Evolutionary conservation across 73 alveolate species (phyloP), one percentile per base, ranked within the genome.

Genomic region (Paramecium bursaria): DNA sequence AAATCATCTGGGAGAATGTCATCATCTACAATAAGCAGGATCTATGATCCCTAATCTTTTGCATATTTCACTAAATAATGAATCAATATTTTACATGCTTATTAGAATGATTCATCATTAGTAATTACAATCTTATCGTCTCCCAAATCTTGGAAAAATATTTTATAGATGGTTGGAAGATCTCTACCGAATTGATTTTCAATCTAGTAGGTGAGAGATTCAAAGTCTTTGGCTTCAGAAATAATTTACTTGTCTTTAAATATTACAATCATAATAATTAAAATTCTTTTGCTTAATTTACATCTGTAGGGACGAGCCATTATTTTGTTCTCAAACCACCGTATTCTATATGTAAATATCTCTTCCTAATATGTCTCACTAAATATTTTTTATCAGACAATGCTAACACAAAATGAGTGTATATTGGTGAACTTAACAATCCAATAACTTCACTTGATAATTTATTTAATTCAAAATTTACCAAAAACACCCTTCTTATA

Each of bases 291-390:
- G n/a, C n/a, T n/a, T n/a, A n/a, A n/a, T n/a, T n/a, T n/a, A n/a
- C n/a, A n/a, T n/a, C n/a, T n/a, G n/a, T n/a, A n/a, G n/a, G n/a
- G n/a, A n/a, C n/a, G n/a, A n/a, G n/a, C n/a, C n/a, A n/a, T n/a
- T n/a, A n/a, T n/a, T n/a, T n/a, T n/a, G n/a, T n/a, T n/a, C n/a
- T 15, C 82, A 30, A 30, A 0, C 82, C 82, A 39, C 82, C 82
- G 44, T 67, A 67, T 1, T 67, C 82, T 67, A 21, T 67, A 2
- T 53, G 22, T 2, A 67, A 26, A 15, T 31, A 35, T 67, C 60
- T 39, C 44, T 67, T 67, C 23, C 27, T 67, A 2, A 67, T 47
- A 42, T 67, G 22, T 39, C 82, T 67, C 14, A 14, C 1, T 15
- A 67, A 23, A 42, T 35, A 67, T 0, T 35, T 13, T 7, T 21